Base-by-base conservation (phyloP, 1,284 basidiomycete species). In the Thelephora terrestris region DNA sequence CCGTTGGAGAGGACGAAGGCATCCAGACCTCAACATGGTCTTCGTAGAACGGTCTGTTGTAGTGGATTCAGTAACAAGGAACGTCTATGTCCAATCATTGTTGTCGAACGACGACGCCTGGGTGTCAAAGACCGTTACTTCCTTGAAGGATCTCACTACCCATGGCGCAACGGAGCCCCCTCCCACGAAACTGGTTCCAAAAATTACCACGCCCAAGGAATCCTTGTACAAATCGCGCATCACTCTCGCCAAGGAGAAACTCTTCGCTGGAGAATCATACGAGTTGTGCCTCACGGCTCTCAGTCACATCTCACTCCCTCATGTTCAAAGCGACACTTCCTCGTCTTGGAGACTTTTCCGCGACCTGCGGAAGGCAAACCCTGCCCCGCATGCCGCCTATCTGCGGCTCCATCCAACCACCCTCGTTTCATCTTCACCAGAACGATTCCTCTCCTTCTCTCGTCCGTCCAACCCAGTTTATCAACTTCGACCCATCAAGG, bases 401-500 rank as follows among this genome's bases (percentile, higher is more conserved):
- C 63, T 98, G 57, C 83, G 76, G 57, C 79, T 81, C 53, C 81
- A 70, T 57, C 79, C 68, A 37, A 81, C 71, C 25, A 89, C 73
- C 21, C 73, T 80, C 38, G 70, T 79, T 51, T 91, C 78, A 47
- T 96, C 91, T 0, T 93, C 90, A 2, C 95, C 95, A 0, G 95
- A 98, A 59, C 79, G 94, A 1, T 98, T 99, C 67, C 72, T 99
- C 23, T 88, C 87, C n/a, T 91, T 84, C 55, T 78, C 81, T 16
- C 73, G 80, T 7, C 71, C 77, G 2, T 85, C 87, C 0, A 60
- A 71, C 42, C 63, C 75, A 2, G 61, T 73, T 18, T 85, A 87
- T 58, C 90, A 96, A 65, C 79, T 97, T 62, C 88, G 93, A 47
- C 94, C 94, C 1, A 98, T 99, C 67, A 99, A 98, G 62, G 95